Evolutionary conservation across 768 basidiomycete species (phyloP), one percentile per base, ranked within the genome.

Genomic region (Postia placenta): DNA sequence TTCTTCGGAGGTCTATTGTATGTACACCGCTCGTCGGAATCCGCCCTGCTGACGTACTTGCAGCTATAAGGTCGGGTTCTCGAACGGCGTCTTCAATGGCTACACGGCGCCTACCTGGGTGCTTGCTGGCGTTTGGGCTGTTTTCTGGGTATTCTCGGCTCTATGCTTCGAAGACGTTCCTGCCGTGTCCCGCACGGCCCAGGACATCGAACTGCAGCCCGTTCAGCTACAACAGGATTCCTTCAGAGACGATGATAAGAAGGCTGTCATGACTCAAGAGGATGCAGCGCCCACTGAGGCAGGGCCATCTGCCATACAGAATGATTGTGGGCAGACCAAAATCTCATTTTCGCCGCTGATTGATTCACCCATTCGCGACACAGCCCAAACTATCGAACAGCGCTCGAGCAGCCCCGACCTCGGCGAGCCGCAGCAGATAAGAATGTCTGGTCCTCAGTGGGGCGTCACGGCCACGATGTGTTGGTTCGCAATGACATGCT

Each of bases 401-500:
- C 4, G 38, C 45, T 1, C 51, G 45, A 20, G 46, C 51, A 11
- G 15, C 4, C 19, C 11, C 19, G 42, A 20, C 6, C 11, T 26
- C 80, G 47, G 66, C 43, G 74, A 19, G 36, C 42, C 40, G 33
- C 24, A 4, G 17, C 30, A 17, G 20, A 14, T 47, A 4, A 47
- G 47, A 27, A 43, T 59, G 56, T 49, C 52, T 24, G 26, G 27
- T 5, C 48, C 47, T 1, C 74, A 78, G 50, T 78, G 75, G 73
- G 78, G 77, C 20, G 75, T 80, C 49, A 69, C 77, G 19, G 54
- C 71, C 35, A 81, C 76, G 59, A 83, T 85, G 79, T 85, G 81
- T 61, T 85, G 81, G 76, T 80, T 78, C 57, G 73, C 81, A 40
- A 82, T 82, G 78, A 72, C 78, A 17, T 81, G 75, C 64, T 85